These are phyloP conservation scores for Hypholoma sublateritium DNA, from an alignment of 768 basidiomycete species.

Conservation along the genomic window DNA sequence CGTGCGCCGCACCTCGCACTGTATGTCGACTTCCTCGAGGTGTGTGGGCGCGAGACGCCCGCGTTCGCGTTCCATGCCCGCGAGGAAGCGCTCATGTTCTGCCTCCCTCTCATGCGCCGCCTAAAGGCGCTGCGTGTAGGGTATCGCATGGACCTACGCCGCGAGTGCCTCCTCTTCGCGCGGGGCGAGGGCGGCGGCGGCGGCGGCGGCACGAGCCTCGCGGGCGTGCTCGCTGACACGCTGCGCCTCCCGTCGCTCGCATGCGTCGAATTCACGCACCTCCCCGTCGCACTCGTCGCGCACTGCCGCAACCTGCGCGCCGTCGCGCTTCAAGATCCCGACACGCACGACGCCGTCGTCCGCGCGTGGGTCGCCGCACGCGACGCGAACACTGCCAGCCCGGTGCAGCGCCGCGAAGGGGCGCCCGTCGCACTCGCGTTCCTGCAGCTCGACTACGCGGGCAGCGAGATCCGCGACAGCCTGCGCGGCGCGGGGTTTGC, in stretches of 20 bases:
- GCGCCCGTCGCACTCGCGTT: neutral
- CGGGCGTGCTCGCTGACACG: neutral
- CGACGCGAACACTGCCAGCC: neutral
- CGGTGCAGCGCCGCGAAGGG: neutral
- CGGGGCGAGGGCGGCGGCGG: neutral
- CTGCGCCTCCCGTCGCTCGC: neutral
- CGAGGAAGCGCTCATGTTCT: slow-evolving; percentile 1
- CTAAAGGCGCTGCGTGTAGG: neutral
- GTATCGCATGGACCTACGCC: neutral
- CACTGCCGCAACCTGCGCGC: neutral
- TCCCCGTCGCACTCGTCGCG: neutral
- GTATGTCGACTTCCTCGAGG: neutral
- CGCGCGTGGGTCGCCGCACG: neutral
- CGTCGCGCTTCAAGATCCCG: neutral
- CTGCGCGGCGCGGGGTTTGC: neutral
- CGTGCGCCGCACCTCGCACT: neutral
- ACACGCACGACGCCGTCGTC: neutral
- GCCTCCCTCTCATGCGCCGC: neutral
- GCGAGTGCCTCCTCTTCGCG: neutral
- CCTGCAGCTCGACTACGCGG: neutral
- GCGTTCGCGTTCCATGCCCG: neutral
- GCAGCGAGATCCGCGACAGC: neutral
- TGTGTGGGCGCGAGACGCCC: neutral
- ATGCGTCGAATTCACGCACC: neutral
- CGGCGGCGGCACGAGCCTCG: neutral